phyloP scores from a whole-genome alignment of 208 protist species.

The Trypanosoma congolense region DNA sequence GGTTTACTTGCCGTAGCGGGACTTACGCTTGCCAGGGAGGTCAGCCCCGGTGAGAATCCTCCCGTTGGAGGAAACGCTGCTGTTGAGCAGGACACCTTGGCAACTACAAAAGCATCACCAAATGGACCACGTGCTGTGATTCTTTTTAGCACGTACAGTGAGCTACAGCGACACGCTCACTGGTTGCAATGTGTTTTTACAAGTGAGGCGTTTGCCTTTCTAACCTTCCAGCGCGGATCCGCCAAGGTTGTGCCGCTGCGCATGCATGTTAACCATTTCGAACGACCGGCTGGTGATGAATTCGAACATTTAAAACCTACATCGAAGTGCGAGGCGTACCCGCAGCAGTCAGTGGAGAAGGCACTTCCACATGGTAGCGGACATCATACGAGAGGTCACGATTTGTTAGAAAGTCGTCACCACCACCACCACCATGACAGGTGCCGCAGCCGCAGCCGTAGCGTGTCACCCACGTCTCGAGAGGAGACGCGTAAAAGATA shows the following conservation, averaged over 20 bases:
- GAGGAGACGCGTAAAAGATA: not conserved
- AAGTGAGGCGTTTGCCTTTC: slow-evolving; percentile 36
- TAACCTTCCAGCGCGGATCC: slow-evolving; percentile 34
- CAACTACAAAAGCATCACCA: not conserved
- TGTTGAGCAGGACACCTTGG: not conserved
- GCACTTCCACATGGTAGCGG: not conserved
- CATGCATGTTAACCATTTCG: no score
- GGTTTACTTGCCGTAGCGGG: slow-evolving; percentile 30
- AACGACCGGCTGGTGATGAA: no score
- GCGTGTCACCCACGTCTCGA: not conserved
- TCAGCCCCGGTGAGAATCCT: not conserved
- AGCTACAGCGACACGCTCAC: slow-evolving; percentile 28
- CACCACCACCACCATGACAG: not conserved
- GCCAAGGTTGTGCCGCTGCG: slow-evolving; percentile 25
- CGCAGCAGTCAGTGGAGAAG: not conserved
- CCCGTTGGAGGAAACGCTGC: not conserved
- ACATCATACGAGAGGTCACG: slow-evolving; percentile 7
- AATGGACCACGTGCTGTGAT: slow-evolving; percentile 38
- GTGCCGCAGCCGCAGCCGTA: not conserved
- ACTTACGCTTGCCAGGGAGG: slow-evolving; percentile 9
- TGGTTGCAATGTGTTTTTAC: slow-evolving; percentile 59
- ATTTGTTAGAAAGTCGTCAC: slow-evolving; percentile 11
- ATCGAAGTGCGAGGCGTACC: not conserved
- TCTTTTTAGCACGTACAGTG: slow-evolving; percentile 36
- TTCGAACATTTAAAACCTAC: no score